phyloP scores from a whole-genome alignment of 1,284 basidiomycete genomes.

The Ceratobasidium sp. region DNA sequence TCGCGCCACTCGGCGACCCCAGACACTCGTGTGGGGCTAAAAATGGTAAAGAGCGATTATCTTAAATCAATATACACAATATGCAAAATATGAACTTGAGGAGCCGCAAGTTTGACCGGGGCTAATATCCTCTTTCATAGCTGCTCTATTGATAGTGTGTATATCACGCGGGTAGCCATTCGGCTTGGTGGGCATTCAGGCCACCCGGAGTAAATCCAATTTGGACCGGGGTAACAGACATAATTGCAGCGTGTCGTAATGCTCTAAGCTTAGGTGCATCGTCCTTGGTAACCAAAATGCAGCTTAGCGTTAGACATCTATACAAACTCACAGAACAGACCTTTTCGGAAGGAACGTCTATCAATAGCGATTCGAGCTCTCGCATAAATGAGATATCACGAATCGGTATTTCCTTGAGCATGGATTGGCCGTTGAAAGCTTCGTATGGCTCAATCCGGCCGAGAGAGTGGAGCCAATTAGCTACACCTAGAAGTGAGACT shows the following conservation, averaged over 20 bases:
- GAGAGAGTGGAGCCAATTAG: slow-evolving; percentile 69
- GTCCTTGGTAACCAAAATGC: not conserved
- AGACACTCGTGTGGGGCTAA: no score
- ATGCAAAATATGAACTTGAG: no score
- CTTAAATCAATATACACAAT: no score
- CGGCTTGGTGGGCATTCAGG: no score
- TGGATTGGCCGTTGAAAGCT: not conserved
- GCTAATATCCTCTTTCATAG: no score
- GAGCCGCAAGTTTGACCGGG: no score
- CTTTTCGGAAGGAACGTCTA: slow-evolving; percentile 12
- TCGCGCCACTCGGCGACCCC: no score
- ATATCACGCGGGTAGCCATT: no score
- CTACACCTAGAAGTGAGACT: slow-evolving; percentile 70
- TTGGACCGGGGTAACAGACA: slow-evolving; percentile 63
- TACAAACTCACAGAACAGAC: not conserved
- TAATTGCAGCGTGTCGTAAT: slow-evolving; percentile 64
- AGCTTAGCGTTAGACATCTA: not conserved
- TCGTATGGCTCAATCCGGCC: slow-evolving; percentile 62
- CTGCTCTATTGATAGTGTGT: no score
- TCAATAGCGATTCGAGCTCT: slow-evolving; percentile 9
- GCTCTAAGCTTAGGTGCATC: slow-evolving; percentile 57
- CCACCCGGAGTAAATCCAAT: slow-evolving; percentile 60
- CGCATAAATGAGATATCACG: not conserved
- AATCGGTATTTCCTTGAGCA: not conserved
- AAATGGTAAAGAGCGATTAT: no score